Evolutionary conservation across 495 filamentous ascomycete genomes (phyloP).

Genomic region (Trypethelium eluteriae): DNA sequence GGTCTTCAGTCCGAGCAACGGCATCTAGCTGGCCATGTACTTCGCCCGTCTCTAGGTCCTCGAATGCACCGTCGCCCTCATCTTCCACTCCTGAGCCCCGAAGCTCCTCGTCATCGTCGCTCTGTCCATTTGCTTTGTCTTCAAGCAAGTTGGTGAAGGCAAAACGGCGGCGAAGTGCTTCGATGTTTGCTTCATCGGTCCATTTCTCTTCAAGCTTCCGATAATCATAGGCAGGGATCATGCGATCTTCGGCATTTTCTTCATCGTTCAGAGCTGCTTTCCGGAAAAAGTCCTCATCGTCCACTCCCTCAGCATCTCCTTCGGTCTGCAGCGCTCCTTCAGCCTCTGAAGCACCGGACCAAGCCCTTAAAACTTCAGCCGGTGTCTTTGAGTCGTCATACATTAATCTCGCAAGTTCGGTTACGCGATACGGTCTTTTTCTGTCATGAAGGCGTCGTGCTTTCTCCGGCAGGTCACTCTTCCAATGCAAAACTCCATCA

Average conservation of each 20-base stretch:
- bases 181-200: slow-evolving; percentile 68
- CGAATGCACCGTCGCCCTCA: slow-evolving; percentile 83
- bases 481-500: slow-evolving; percentile 67
- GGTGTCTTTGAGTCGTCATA: slow-evolving; percentile 77
- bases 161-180: slow-evolving; percentile 65
- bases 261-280: slow-evolving; percentile 59
- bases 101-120: slow-evolving; percentile 42
- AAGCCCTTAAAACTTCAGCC: slow-evolving; percentile 63
- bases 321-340: slow-evolving; percentile 38
- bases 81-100: slow-evolving; percentile 38
- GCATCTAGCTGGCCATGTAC: slow-evolving; percentile 42
- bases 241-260: slow-evolving; percentile 64
- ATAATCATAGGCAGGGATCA: slow-evolving; percentile 73
- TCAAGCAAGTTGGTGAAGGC: slow-evolving; percentile 52
- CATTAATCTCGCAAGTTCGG: slow-evolving; percentile 75
- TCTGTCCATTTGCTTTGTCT: slow-evolving; percentile 22
- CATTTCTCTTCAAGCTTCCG: slow-evolving; percentile 75
- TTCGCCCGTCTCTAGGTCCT: slow-evolving; percentile 80
- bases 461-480: slow-evolving; percentile 71
- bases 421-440: slow-evolving; percentile 60
- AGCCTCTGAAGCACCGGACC: slow-evolving; percentile 59
- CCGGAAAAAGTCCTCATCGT: slow-evolving; percentile 76
- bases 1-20: slow-evolving; percentile 34
- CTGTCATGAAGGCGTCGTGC: slow-evolving; percentile 63
- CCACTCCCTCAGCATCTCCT: slow-evolving; percentile 35